Evolutionary conservation across 257 asterid genomes (phyloP).

Genomic region (Solanum paucissectum): DNA sequence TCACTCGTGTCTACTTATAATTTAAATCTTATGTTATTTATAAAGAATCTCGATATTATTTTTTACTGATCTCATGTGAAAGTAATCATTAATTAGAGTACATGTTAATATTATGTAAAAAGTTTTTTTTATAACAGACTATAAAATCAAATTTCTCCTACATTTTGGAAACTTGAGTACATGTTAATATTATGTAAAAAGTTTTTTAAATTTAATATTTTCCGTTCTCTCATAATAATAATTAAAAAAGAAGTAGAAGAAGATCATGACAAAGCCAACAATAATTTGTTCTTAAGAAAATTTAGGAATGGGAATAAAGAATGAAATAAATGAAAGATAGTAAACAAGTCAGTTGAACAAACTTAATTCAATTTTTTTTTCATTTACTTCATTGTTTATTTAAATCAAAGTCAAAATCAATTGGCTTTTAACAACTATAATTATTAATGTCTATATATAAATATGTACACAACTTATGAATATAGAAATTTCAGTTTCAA

Average conservation of each 20-base stretch:
- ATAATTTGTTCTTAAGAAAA: background rate
- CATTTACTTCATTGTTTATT: background rate
- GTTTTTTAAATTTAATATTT: background rate
- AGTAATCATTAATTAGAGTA: background rate
- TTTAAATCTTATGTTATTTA: background rate
- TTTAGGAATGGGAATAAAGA: background rate
- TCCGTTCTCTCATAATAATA: background rate
- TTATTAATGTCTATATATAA: background rate
- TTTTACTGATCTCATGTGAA: background rate
- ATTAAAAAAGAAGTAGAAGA: no score
- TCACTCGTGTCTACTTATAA: background rate
- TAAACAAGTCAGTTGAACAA: background rate
- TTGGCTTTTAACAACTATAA: background rate
- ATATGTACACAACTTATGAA: background rate
- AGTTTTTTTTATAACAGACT: background rate
- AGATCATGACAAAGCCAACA: background rate
- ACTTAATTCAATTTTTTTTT: background rate
- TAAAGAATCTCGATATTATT: background rate
- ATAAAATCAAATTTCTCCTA: background rate
- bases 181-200: background rate
- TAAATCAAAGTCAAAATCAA: background rate
- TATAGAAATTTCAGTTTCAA: background rate
- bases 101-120: background rate
- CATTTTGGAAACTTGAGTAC: background rate
- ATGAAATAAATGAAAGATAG: background rate